Percentiles rank a stretch among this genome's conserved stretches.
phyloP scores from a whole-genome alignment of 2,329 filamentous ascomycete species.

The Fusarium foetens region DNA sequence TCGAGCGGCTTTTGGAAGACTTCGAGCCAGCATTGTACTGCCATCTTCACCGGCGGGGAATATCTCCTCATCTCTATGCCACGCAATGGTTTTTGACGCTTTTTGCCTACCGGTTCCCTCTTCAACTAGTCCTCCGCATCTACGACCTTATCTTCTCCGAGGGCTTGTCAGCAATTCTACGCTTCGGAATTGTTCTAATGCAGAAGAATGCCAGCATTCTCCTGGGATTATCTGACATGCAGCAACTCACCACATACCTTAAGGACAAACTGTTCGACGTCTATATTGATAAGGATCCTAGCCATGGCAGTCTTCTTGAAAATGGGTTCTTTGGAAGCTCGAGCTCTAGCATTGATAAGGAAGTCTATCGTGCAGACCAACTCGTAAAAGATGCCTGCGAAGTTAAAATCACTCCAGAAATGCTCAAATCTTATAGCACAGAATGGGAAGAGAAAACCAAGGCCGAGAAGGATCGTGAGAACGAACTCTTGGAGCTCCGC shows the following conservation, averaged over 20 bases:
- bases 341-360: slow-evolving; percentile 89
- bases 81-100: slow-evolving; percentile 99
- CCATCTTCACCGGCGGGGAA: slow-evolving; percentile 87
- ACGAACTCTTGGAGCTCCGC: slow-evolving; percentile 80
- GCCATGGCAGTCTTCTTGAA: slow-evolving; percentile 91
- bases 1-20: slow-evolving; percentile 93
- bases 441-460: slow-evolving; percentile 95
- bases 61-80: slow-evolving; percentile 92
- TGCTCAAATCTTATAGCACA: slow-evolving; percentile 79
- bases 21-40: slow-evolving; percentile 94
- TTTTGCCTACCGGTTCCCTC: slow-evolving; percentile 97
- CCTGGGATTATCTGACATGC: slow-evolving; percentile 90
- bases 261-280: slow-evolving; percentile 96
- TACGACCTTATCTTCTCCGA: slow-evolving; percentile 96
- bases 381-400: slow-evolving; percentile 93
- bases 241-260: slow-evolving; percentile 84
- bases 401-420: slow-evolving; percentile 84
- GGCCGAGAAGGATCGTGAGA: slow-evolving; percentile 82
- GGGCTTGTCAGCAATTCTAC: slow-evolving; percentile 90
- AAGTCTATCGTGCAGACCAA: slow-evolving; percentile 93
- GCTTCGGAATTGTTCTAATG: slow-evolving; percentile 96
- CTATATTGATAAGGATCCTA: slow-evolving; percentile 94
- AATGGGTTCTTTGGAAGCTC: slow-evolving; percentile 97
- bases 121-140: slow-evolving; percentile 94
- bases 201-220: slow-evolving; percentile 87